phyloP scores from a whole-genome alignment of 169 alveolate species.

The Cryptosporidium tyzzeri region DNA sequence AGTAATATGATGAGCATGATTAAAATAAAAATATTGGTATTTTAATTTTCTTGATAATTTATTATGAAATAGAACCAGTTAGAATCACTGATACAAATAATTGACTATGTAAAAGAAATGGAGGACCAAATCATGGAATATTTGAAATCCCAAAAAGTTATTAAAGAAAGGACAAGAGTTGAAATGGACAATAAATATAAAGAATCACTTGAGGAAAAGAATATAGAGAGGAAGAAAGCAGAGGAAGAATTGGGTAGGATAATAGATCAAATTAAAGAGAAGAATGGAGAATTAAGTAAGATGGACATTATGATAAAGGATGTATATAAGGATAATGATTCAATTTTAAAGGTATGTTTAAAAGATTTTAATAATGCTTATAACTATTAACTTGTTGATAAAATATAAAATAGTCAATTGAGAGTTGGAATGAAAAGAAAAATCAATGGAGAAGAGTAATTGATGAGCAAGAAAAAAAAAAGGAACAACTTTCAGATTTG shows the following conservation, averaged over 20 bases:
- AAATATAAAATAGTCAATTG: background rate
- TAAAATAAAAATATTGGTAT: background rate
- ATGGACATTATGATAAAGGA: conserved; percentile 1
- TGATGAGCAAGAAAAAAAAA: conserved; percentile 38
- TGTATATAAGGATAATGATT: conserved; percentile 12
- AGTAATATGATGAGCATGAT: background rate
- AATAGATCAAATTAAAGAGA: background rate
- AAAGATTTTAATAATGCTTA: background rate
- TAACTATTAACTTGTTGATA: background rate
- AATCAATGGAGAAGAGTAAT: background rate
- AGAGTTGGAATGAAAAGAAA: conserved; percentile 25
- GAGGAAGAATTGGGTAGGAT: conserved; percentile 5
- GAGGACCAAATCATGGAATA: conserved; percentile 25
- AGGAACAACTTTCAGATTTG: conserved; percentile 40
- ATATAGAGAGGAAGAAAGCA: background rate
- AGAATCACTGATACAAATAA: conserved; percentile 28
- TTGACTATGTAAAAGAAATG: conserved; percentile 31
- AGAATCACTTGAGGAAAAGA: background rate
- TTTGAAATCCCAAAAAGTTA: conserved; percentile 3
- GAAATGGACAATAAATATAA: conserved; percentile 20
- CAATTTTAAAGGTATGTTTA: conserved; percentile 35
- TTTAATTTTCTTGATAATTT: background rate
- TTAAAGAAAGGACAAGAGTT: background rate
- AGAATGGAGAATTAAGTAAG: background rate
- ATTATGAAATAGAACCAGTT: conserved; percentile 16